Percentiles rank a stretch among this genome's conserved stretches.
Conservation (phyloP, 2,329 filamentous ascomycete genomes). For the Ophiocordyceps camponoti-leonardi region DNA sequence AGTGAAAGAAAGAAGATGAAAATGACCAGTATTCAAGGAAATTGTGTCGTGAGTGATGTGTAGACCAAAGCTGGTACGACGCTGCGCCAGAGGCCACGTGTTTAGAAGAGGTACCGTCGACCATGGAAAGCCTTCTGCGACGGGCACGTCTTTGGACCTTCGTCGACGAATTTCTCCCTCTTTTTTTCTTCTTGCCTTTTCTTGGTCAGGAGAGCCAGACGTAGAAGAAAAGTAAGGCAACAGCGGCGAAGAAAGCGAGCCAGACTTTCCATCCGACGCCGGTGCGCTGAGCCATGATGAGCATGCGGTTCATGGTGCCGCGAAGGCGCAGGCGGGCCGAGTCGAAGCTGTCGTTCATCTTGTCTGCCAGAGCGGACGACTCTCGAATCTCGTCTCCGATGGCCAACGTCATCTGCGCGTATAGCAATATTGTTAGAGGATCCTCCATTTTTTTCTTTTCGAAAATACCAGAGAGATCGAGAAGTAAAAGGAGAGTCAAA, state of each 20-base stretch:
- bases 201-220: slow-evolving; percentile 65
- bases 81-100: neutral
- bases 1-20: neutral
- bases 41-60: neutral
- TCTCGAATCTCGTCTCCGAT: slow-evolving; percentile 94
- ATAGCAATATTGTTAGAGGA: neutral
- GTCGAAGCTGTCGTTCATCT: slow-evolving; percentile 93
- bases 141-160: too few species aligned
- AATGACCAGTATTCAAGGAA: too few species aligned
- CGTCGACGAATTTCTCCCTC: too few species aligned
- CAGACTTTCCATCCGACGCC: slow-evolving; percentile 95
- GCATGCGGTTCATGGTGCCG: slow-evolving; percentile 94
- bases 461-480: neutral
- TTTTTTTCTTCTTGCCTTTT: too few species aligned
- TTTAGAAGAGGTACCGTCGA: neutral
- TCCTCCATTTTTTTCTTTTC: too few species aligned
- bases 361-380: slow-evolving; percentile 72
- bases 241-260: slow-evolving; percentile 73
- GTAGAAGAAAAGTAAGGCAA: slow-evolving; percentile 72
- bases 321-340: slow-evolving; percentile 61
- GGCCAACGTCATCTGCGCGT: slow-evolving; percentile 59
- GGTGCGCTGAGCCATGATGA: slow-evolving; percentile 84
- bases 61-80: neutral
- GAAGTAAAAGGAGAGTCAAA: neutral
- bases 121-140: too few species aligned